phyloP scores from a whole-genome alignment of 768 basidiomycete genomes.

The Mycena amicta region DNA sequence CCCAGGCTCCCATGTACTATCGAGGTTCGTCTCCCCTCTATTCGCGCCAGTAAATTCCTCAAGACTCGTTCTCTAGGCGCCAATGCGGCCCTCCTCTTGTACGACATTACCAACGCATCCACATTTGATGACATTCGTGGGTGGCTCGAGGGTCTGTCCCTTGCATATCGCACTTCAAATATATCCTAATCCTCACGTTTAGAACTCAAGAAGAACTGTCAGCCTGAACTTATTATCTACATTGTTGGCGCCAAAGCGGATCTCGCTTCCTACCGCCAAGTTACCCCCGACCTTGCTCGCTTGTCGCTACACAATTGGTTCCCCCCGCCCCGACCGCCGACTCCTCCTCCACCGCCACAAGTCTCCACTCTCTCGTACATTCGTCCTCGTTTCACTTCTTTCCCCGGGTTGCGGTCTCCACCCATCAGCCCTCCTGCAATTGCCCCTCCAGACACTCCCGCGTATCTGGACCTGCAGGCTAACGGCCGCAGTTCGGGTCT shows the following conservation, averaged over 20 bases:
- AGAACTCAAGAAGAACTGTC: conserved; percentile 91
- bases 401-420: conserved; percentile 65
- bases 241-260: conserved; percentile 95
- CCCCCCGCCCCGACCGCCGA: conserved; percentile 72
- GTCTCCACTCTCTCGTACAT: conserved; percentile 74
- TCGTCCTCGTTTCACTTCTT: conserved; percentile 76
- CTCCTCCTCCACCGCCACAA: conserved; percentile 61
- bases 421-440: conserved; percentile 48
- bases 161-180: conserved; percentile 18
- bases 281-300: conserved; percentile 82
- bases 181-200: conserved; percentile 26
- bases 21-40: conserved; percentile 47
- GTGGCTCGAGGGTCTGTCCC: conserved; percentile 80
- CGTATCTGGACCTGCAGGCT: conserved; percentile 64
- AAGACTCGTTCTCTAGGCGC: conserved; percentile 55
- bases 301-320: conserved; percentile 86
- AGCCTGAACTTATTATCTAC: conserved; percentile 88
- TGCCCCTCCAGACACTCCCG: conserved; percentile 59
- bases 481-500: conserved; percentile 21
- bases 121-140: conserved; percentile 90
- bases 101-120: conserved; percentile 90
- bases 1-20: conserved; percentile 94
- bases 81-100: conserved; percentile 90
- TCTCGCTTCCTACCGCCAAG: conserved; percentile 68
- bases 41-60: conserved; percentile 19